Percentiles rank a stretch among this genome's conserved stretches.
Evolutionary conservation across 2,329 filamentous ascomycete species (phyloP).

Genomic region (Bipolaris zeicola): DNA sequence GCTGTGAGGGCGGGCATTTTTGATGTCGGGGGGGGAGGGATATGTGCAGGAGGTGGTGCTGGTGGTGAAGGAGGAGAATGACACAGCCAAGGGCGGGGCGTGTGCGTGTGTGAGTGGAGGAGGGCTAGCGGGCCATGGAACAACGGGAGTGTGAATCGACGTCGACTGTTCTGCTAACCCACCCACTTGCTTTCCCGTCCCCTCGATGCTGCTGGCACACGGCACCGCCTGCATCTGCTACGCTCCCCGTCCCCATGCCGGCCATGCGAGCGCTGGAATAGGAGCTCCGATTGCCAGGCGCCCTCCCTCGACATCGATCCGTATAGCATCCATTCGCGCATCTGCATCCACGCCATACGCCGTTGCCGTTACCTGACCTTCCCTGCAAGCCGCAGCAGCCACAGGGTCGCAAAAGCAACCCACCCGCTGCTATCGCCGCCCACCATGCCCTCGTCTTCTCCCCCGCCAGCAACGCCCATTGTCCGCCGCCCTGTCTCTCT

Average conservation of each 20-base stretch:
- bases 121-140: slow-evolving; percentile 7
- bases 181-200: background rate
- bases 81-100: slow-evolving; percentile 3
- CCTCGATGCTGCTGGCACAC: slow-evolving; percentile 1
- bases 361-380: slow-evolving; percentile 6
- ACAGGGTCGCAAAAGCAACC: slow-evolving; percentile 12
- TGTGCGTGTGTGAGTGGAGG: background rate
- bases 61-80: background rate
- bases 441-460: slow-evolving; percentile 41
- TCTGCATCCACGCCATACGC: background rate
- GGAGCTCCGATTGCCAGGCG: background rate
- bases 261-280: slow-evolving; percentile 22
- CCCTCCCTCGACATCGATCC: background rate
- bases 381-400: slow-evolving; percentile 16
- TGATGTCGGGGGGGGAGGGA: background rate
- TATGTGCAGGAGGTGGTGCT: background rate
- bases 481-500: slow-evolving; percentile 33
- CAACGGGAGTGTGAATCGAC: slow-evolving; percentile 2
- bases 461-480: slow-evolving; percentile 42
- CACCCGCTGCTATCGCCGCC: slow-evolving; percentile 7
- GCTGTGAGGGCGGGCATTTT: slow-evolving; percentile 52
- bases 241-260: slow-evolving; percentile 30
- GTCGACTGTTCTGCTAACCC: slow-evolving; percentile 5
- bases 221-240: slow-evolving; percentile 3
- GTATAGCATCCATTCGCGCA: background rate